A percentile compares a stretch with the other conserved stretches of the same genome.
Evolutionary conservation across 228 moss, liverwort and hornwort genomes (phyloP).

Genomic region (Sphagnum magellanicum): DNA sequence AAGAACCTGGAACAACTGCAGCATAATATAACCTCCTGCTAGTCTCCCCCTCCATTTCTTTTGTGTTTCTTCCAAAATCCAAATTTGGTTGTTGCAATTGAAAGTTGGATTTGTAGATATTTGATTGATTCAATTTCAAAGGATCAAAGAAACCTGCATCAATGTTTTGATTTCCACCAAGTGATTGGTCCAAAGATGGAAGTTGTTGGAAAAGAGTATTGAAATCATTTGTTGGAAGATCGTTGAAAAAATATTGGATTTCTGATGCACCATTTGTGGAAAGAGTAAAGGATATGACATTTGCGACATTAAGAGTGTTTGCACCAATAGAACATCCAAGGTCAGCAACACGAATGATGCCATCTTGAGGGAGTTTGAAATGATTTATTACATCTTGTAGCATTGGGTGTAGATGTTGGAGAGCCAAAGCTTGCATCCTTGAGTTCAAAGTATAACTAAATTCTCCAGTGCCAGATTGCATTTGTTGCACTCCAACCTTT

Average conservation of each 20-base stretch:
- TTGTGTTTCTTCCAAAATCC: too few species aligned
- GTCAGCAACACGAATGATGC: constrained; percentile 28
- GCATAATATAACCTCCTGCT: constrained; percentile 16
- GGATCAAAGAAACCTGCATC: not conserved
- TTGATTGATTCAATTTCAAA: too few species aligned
- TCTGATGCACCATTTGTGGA: constrained; percentile 6
- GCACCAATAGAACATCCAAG: constrained; percentile 38
- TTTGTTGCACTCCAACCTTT: too few species aligned
- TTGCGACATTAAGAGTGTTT: constrained; percentile 26
- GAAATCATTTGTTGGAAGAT: constrained; percentile 38
- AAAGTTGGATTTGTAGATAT: too few species aligned
- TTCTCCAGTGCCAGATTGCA: too few species aligned
- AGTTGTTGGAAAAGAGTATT: constrained; percentile 22
- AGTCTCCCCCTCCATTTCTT: not conserved
- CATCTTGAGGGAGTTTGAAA: constrained; percentile 6
- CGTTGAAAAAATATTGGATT: constrained; percentile 36
- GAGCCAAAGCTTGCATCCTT: too few species aligned
- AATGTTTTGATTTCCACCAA: not conserved
- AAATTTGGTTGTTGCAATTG: too few species aligned
- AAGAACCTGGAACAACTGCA: constrained; percentile 35
- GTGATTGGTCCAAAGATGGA: not conserved
- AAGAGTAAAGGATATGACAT: constrained; percentile 8
- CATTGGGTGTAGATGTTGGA: not conserved
- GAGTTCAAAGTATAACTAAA: too few species aligned
- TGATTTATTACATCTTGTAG: constrained; percentile 17